A percentile compares a stretch with the other conserved stretches of the same genome.
These are phyloP conservation scores for Alternaria viburni DNA, from an alignment of 2,329 filamentous ascomycete genomes.

Conservation along the genomic window DNA sequence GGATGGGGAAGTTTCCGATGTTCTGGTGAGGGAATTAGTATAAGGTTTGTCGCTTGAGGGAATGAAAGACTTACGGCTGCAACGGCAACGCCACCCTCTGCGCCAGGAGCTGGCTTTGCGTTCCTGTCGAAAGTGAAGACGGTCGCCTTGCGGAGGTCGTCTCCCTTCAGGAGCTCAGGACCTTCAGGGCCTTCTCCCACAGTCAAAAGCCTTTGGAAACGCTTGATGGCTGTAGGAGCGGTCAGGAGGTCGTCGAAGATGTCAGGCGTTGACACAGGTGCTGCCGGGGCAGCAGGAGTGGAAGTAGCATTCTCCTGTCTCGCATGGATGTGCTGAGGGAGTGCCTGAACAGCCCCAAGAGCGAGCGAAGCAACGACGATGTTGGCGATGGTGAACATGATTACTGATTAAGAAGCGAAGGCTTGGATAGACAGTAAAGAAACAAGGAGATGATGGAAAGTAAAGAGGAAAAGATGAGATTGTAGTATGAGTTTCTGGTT, in stretches of 20 bases:
- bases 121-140: conserved; percentile 67
- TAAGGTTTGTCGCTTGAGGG: neutral
- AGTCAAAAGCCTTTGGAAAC: conserved; percentile 47
- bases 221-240: conserved; percentile 47
- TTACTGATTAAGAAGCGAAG: conserved; percentile 31
- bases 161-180: conserved; percentile 34
- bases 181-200: conserved; percentile 21
- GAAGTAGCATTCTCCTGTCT: neutral
- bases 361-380: conserved; percentile 42
- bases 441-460: conserved; percentile 19
- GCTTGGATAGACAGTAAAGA: conserved; percentile 27
- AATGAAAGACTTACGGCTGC: conserved; percentile 26
- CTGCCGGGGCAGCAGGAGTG: conserved; percentile 6
- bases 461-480: conserved; percentile 24
- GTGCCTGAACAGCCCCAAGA: conserved; percentile 39
- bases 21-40: conserved; percentile 28
- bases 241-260: conserved; percentile 41
- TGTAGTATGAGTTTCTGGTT: conserved; percentile 34
- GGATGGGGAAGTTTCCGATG: conserved; percentile 49
- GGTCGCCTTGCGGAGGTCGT: conserved; percentile 52
- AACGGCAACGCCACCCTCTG: conserved; percentile 58
- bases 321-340: conserved; percentile 25
- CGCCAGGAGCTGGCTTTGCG: conserved; percentile 53
- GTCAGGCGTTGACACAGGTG: conserved; percentile 19
- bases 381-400: conserved; percentile 46